phyloP scores from a whole-genome alignment of 768 basidiomycete species.

The Mycena galopus region DNA sequence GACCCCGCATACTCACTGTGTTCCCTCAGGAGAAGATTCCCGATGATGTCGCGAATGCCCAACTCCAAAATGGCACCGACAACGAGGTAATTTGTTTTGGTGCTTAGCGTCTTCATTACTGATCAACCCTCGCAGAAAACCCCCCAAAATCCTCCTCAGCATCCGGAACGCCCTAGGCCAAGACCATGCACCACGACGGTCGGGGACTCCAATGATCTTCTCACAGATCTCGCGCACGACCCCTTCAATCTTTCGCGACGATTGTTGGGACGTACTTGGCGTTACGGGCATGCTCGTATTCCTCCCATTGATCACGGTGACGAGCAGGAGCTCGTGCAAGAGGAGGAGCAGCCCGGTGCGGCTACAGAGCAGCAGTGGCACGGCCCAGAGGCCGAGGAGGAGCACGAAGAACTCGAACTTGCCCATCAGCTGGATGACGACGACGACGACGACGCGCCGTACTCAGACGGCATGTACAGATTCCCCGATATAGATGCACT shows the following conservation, averaged over 20 bases:
- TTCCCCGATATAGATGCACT: no score
- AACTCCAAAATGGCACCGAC: neutral
- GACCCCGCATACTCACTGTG: no score
- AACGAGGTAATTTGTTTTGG: slow-evolving; percentile 10
- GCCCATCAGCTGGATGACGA: slow-evolving; percentile 1
- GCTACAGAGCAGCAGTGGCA: slow-evolving; percentile 1
- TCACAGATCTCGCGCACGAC: no score
- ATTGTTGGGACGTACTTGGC: slow-evolving; percentile 3
- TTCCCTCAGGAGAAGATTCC: no score
- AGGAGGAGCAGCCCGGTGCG: no score
- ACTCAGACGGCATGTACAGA: no score
- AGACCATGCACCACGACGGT: no score
- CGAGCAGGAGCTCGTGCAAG: neutral
- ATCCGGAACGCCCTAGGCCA: no score
- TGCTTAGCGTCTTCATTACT: slow-evolving; percentile 8
- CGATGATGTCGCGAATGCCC: neutral
- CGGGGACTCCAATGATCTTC: no score
- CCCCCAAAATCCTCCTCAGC: no score
- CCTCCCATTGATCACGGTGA: neutral
- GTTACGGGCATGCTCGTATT: no score
- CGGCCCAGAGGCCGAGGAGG: slow-evolving; percentile 1
- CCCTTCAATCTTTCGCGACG: slow-evolving; percentile 9
- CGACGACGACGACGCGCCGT: neutral
- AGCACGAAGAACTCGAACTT: neutral
- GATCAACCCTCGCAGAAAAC: no score